Base-by-base conservation (phyloP, 2,329 filamentous ascomycete genomes). In the Thelonectria blattea region DNA sequence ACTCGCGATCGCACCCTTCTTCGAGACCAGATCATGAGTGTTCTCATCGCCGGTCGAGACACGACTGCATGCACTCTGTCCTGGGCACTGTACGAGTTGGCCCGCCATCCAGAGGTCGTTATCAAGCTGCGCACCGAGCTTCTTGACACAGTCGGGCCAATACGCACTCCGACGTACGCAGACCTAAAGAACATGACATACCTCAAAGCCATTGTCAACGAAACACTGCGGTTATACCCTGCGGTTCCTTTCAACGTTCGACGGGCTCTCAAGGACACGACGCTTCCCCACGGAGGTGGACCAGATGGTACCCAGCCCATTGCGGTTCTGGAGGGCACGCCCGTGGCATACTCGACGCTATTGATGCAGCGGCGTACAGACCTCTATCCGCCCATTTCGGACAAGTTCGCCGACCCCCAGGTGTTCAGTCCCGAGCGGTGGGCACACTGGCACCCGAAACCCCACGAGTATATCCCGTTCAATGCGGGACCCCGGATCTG, bases 101-200 rank as follows among this genome's bases (percentile, higher is more conserved):
- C 88, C 39, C 86, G 87, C 15, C 83, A 91, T 66, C 92, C 92
- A 0, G 79, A 85, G 2, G 82, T 86, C 2, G 85, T 92, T 3
- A 74, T 79, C 53, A 91, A 87, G 72, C 82, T 97, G 52, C 87
- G 93, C 22, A 76, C 79, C 22, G 92, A 97, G 75, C 92, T 97
- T 70, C 74, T 88, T 24, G 73, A 83, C 2, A 80, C 81, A 0
- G 84, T 97, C 5, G 93, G 93, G 2, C 74, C 83, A 7, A 78
- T 85, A 14, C 76, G 82, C 6, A 77, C 81, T 3, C 88, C 89
- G 0, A 92, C 89, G 0, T 97, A 96, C 74, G 83, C 86, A 12
- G 86, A 97, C 72, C 82, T 97, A 60, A 97, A 96, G 80, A 83
- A 83, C 65, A 96, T 97, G 92, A 89, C 90, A 69, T 97, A 94